phyloP scores from a whole-genome alignment of 331 rosid species.

The Saraca asoca region DNA sequence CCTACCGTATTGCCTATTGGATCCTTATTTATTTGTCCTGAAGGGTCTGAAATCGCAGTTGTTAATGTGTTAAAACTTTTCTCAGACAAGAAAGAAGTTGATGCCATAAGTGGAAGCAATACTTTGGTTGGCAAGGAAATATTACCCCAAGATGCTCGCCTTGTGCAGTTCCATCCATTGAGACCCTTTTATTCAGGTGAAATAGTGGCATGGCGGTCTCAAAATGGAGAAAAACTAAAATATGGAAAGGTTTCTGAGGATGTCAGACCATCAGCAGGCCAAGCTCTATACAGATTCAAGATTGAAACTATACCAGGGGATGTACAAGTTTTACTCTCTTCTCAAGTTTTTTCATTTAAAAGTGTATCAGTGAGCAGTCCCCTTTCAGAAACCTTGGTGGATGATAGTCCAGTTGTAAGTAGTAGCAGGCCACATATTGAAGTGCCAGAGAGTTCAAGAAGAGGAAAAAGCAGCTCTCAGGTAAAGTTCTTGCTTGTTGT shows the following conservation, averaged over 20 bases:
- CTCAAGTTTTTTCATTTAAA: constrained; percentile 87
- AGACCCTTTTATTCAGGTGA: constrained; percentile 95
- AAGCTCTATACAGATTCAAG: constrained; percentile 83
- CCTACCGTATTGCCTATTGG: constrained; percentile 86
- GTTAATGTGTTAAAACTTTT: constrained; percentile 75
- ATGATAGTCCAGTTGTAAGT: constrained; percentile 39
- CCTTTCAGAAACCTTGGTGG: constrained; percentile 43
- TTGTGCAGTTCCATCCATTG: constrained; percentile 90
- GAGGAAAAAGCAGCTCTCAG: constrained; percentile 61
- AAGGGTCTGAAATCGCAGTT: constrained; percentile 76
- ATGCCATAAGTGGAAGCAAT: constrained; percentile 53
- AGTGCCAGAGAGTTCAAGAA: constrained; percentile 58
- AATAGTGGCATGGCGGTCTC: constrained; percentile 97
- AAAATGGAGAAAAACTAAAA: constrained; percentile 87
- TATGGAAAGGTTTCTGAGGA: constrained; percentile 86
- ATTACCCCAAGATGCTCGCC: constrained; percentile 86
- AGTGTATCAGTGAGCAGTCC: constrained; percentile 62
- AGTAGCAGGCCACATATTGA: constrained; percentile 36
- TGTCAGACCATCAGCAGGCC: constrained; percentile 90
- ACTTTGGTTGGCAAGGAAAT: constrained; percentile 78
- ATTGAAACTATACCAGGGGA: constrained; percentile 69
- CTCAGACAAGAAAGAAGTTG: constrained; percentile 78
- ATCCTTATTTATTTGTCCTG: constrained; percentile 79
- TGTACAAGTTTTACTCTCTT: constrained; percentile 69
- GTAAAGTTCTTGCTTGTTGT: constrained; percentile 43